These are phyloP conservation scores for Giardia duodenalis DNA, from an alignment of 208 protist species.

Conservation along the genomic window DNA sequence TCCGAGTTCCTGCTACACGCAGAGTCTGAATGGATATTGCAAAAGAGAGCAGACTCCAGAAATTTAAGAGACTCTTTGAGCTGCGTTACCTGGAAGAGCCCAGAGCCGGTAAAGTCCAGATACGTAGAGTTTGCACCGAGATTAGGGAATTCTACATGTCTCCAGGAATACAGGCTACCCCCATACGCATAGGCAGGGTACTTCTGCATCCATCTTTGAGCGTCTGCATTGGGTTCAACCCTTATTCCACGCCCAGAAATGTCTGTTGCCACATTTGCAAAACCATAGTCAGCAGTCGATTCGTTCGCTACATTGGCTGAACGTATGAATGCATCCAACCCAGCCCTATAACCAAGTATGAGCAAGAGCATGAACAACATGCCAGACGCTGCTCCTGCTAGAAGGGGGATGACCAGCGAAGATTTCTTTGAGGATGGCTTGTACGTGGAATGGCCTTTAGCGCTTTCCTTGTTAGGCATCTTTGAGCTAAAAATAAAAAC, in stretches of 20 bases:
- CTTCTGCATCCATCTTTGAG: neutral
- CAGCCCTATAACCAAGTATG: neutral
- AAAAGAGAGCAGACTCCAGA: slow-evolving; percentile 39
- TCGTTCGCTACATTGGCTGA: no score
- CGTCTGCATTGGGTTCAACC: neutral
- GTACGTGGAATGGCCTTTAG: no score
- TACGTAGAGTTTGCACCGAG: slow-evolving; percentile 40
- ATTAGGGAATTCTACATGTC: neutral
- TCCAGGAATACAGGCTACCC: neutral
- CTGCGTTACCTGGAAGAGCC: slow-evolving; percentile 44
- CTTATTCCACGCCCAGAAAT: no score
- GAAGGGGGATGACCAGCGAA: no score
- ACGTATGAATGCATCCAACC: neutral
- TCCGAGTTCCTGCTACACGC: neutral
- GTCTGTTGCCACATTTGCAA: no score
- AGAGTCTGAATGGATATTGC: slow-evolving; percentile 47
- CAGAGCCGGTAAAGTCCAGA: slow-evolving; percentile 54
- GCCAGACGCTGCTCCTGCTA: no score
- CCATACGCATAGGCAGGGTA: slow-evolving; percentile 4
- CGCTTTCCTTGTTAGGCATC: no score
- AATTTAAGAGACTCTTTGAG: slow-evolving; percentile 34
- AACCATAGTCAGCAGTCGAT: no score
- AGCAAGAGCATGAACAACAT: no score
- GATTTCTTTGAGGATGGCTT: no score
- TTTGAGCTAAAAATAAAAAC: no score